Percentiles rank a stretch among this genome's conserved stretches.
Conservation (phyloP, 306 rosid genomes). For the Styphnolobium japonicum region DNA sequence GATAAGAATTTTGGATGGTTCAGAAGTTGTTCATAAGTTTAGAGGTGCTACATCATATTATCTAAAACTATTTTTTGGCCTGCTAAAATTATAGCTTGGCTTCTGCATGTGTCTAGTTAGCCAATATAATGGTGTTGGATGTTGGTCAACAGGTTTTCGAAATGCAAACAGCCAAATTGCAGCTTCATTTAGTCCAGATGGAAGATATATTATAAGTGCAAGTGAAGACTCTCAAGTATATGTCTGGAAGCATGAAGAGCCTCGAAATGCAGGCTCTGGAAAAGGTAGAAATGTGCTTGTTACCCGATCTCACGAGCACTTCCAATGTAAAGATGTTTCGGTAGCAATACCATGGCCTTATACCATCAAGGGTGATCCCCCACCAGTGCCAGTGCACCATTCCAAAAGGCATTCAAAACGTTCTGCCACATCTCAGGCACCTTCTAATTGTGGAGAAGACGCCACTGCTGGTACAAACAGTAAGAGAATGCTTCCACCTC, state of each 20-base stretch:
- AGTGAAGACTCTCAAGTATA: slow-evolving; percentile 85
- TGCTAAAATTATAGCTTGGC: not conserved
- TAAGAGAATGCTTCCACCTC: slow-evolving; percentile 50
- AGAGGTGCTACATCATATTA: slow-evolving; percentile 39
- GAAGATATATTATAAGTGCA: slow-evolving; percentile 64
- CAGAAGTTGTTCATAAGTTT: slow-evolving; percentile 56
- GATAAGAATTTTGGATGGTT: slow-evolving; percentile 57
- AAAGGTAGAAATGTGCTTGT: slow-evolving; percentile 36
- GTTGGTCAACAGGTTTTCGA: slow-evolving; percentile 48
- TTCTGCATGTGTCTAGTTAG: not conserved
- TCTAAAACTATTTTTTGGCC: not conserved
- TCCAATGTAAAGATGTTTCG: slow-evolving; percentile 73
- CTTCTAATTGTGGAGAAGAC: slow-evolving; percentile 26
- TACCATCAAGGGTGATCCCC: slow-evolving; percentile 58
- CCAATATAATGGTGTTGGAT: not conserved
- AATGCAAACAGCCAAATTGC: slow-evolving; percentile 52
- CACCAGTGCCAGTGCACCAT: not conserved
- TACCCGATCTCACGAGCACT: slow-evolving; percentile 52
- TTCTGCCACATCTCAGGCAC: not conserved
- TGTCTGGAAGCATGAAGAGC: slow-evolving; percentile 65
- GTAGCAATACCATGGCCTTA: slow-evolving; percentile 75
- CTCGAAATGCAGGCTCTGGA: slow-evolving; percentile 22
- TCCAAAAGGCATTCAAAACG: slow-evolving; percentile 55
- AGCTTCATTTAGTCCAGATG: slow-evolving; percentile 64
- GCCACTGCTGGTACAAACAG: not conserved